Conservation (phyloP, 768 basidiomycete species). For the Naganishia vishniacii region DNA sequence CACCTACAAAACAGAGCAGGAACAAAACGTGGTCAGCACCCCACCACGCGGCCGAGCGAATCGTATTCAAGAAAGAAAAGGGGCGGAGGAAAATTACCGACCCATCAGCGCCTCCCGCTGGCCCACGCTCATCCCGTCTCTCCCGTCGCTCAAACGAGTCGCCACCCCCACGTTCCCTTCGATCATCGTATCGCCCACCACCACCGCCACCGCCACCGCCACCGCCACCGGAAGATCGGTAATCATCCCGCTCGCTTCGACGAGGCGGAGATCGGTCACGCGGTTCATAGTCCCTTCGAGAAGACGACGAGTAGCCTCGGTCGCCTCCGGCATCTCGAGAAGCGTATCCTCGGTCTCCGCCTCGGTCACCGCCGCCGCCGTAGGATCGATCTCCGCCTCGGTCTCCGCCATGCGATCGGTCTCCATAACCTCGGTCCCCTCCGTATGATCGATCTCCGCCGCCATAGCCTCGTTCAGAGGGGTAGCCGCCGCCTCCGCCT, state of each 20-base stretch:
- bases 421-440: slow-evolving; percentile 22
- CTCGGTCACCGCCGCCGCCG: slow-evolving; percentile 30
- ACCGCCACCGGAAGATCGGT: slow-evolving; percentile 9
- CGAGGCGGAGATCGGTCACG: slow-evolving; percentile 30
- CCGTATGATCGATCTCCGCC: slow-evolving; percentile 27
- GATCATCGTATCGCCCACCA: background rate
- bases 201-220: background rate
- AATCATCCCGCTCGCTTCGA: slow-evolving; percentile 23
- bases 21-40: background rate
- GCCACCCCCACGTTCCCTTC: background rate
- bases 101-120: background rate
- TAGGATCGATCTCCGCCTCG: slow-evolving; percentile 28
- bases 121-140: background rate
- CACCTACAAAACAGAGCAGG: background rate
- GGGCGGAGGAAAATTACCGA: background rate
- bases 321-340: slow-evolving; percentile 26
- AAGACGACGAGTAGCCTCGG: slow-evolving; percentile 14
- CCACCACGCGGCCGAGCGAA: background rate
- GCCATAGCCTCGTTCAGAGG: slow-evolving; percentile 41
- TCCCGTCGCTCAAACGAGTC: slow-evolving; percentile 6
- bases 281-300: slow-evolving; percentile 31
- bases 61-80: background rate
- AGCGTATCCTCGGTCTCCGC: slow-evolving; percentile 27
- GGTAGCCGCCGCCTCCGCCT: too few species aligned
- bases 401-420: slow-evolving; percentile 29